These are phyloP conservation scores for Sclerotinia nivalis DNA, from an alignment of 2,329 filamentous ascomycete genomes.

Conservation along the genomic window DNA sequence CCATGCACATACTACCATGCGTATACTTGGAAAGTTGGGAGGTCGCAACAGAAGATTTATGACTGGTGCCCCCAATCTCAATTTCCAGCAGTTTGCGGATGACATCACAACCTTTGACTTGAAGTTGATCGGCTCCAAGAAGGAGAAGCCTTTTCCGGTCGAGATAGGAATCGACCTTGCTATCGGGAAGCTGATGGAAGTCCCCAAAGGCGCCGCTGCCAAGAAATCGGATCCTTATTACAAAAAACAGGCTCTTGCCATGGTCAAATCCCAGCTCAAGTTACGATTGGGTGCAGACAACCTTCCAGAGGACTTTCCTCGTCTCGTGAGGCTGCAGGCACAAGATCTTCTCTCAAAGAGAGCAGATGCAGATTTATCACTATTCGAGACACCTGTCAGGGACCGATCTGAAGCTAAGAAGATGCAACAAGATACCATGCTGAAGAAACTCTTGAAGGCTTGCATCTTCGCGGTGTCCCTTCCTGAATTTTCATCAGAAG, in stretches of 20 bases:
- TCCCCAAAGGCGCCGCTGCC: conserved; percentile 60
- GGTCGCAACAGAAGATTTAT: conserved; percentile 95
- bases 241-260: conserved; percentile 87
- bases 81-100: conserved; percentile 82
- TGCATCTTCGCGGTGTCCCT: conserved; percentile 83
- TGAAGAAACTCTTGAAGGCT: conserved; percentile 88
- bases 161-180: conserved; percentile 86
- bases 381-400: conserved; percentile 74
- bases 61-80: conserved; percentile 81
- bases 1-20: conserved; percentile 95
- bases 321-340: conserved; percentile 82
- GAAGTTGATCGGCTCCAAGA: conserved; percentile 83
- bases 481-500: conserved; percentile 75
- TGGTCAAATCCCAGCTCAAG: conserved; percentile 88
- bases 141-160: conserved; percentile 83
- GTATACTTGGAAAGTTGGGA: conserved; percentile 93
- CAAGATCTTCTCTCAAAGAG: conserved; percentile 79
- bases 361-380: conserved; percentile 66
- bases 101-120: conserved; percentile 86
- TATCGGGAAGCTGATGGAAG: conserved; percentile 82
- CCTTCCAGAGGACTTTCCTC: conserved; percentile 84
- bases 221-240: conserved; percentile 73
- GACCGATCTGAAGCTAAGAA: conserved; percentile 86
- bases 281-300: conserved; percentile 84
- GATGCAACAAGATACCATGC: conserved; percentile 73